phyloP scores from a whole-genome alignment of 2,329 filamentous ascomycete species.

The Fusarium sp. region DNA sequence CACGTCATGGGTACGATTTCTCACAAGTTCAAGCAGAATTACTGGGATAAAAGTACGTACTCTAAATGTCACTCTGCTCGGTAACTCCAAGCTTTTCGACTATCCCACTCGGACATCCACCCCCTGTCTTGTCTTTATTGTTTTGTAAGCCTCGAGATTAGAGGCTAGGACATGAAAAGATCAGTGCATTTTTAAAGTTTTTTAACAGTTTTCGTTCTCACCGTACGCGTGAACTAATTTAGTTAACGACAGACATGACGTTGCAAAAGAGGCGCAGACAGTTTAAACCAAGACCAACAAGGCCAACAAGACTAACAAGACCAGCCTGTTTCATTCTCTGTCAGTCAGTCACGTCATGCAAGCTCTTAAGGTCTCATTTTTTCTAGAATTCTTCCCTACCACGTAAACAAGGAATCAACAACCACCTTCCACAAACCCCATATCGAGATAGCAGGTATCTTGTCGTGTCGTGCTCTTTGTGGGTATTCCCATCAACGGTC shows the following conservation, averaged over 20 bases:
- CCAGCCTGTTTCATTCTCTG: background rate
- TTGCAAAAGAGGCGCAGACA: slow-evolving; percentile 17
- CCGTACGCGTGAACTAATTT: background rate
- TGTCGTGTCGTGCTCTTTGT: background rate
- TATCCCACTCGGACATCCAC: slow-evolving; percentile 12
- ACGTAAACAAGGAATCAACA: slow-evolving; percentile 5
- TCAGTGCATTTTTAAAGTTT: slow-evolving; percentile 7
- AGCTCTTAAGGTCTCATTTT: background rate
- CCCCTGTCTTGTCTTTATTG: background rate
- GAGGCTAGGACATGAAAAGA: background rate
- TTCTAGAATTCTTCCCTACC: slow-evolving; percentile 24
- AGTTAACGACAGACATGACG: slow-evolving; percentile 16
- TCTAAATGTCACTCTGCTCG: background rate
- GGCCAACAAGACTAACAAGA: background rate
- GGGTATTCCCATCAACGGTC: slow-evolving; percentile 12
- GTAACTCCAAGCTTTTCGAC: background rate
- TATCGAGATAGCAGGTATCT: slow-evolving; percentile 14
- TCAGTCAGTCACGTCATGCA: slow-evolving; percentile 3
- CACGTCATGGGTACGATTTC: slow-evolving; percentile 1
- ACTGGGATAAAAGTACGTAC: too few species aligned
- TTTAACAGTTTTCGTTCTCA: background rate
- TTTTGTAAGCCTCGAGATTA: background rate
- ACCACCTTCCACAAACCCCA: slow-evolving; percentile 1
- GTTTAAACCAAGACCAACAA: background rate
- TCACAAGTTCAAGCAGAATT: background rate